phyloP scores from a whole-genome alignment of 345 rosid genomes.

The Melastoma malabathricum region DNA sequence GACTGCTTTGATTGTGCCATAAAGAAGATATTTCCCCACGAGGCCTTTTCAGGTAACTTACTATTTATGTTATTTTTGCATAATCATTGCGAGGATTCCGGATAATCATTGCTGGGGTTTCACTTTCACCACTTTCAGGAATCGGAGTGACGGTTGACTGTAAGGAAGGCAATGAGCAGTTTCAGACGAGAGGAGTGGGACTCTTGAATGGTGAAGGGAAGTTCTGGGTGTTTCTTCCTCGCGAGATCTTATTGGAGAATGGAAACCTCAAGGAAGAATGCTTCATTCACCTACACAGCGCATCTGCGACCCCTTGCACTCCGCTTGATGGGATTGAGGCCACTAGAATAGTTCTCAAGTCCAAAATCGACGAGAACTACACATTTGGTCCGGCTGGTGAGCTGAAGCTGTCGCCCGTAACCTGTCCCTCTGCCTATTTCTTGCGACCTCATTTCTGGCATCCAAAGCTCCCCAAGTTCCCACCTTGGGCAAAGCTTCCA shows the following conservation, averaged over 20 bases:
- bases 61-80: no score
- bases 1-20: constrained; percentile 49
- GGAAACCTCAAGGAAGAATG: constrained; percentile 29
- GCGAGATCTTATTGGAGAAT: constrained; percentile 17
- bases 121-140: constrained; percentile 24
- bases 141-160: constrained; percentile 62
- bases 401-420: constrained; percentile 39
- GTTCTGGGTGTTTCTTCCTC: constrained; percentile 42
- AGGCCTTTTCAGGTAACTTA: constrained; percentile 48
- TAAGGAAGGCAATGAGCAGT: constrained; percentile 31
- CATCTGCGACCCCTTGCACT: constrained; percentile 43
- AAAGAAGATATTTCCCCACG: constrained; percentile 20
- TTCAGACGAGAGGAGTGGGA: constrained; percentile 39
- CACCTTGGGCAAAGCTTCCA: constrained; percentile 13
- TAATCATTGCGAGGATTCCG: no score
- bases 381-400: constrained; percentile 37
- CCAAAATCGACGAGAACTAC: constrained; percentile 25
- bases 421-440: constrained; percentile 42
- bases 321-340: constrained; percentile 37
- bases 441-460: constrained; percentile 32
- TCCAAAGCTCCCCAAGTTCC: constrained; percentile 13
- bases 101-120: no score
- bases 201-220: constrained; percentile 53
- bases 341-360: constrained; percentile 33
- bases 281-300: constrained; percentile 73